Conservation (phyloP, 345 rosid genomes). For the Raphanus raphanistrum region DNA sequence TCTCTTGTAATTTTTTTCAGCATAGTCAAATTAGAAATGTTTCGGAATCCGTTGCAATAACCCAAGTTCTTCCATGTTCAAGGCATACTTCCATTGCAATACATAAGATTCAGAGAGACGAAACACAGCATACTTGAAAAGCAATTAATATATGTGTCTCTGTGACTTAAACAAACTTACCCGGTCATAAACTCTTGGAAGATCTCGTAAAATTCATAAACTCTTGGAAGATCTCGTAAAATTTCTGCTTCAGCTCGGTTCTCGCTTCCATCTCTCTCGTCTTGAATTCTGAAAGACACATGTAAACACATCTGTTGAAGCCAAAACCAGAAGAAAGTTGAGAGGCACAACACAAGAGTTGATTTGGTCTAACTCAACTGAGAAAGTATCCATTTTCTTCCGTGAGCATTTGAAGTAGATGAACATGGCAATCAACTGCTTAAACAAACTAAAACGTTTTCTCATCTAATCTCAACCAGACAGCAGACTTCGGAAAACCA, state of each 20-base stretch:
- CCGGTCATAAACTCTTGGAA: constrained; percentile 53
- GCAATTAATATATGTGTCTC: too few relatives aligned
- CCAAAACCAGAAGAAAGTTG: background rate
- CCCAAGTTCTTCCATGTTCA: too few relatives aligned
- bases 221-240: constrained; percentile 44
- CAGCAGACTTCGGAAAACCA: background rate
- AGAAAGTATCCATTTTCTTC: too few relatives aligned
- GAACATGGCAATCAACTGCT: background rate
- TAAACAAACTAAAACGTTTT: background rate
- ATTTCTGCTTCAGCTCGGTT: constrained; percentile 35
- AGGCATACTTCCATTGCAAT: too few relatives aligned
- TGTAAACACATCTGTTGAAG: background rate
- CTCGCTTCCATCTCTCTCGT: constrained; percentile 28
- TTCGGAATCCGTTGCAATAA: too few relatives aligned
- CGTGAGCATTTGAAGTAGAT: background rate
- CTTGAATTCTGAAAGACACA: background rate
- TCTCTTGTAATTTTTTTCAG: too few relatives aligned
- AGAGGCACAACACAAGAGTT: background rate
- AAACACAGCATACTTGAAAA: too few relatives aligned
- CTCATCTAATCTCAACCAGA: background rate
- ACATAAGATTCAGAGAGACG: too few relatives aligned
- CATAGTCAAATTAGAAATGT: too few relatives aligned
- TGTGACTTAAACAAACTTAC: too few relatives aligned
- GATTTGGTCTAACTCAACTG: too few relatives aligned
- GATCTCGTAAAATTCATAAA: constrained; percentile 45